Base-by-base conservation (phyloP, 306 rosid genomes). In the Sphenostylis stenocarpa region DNA sequence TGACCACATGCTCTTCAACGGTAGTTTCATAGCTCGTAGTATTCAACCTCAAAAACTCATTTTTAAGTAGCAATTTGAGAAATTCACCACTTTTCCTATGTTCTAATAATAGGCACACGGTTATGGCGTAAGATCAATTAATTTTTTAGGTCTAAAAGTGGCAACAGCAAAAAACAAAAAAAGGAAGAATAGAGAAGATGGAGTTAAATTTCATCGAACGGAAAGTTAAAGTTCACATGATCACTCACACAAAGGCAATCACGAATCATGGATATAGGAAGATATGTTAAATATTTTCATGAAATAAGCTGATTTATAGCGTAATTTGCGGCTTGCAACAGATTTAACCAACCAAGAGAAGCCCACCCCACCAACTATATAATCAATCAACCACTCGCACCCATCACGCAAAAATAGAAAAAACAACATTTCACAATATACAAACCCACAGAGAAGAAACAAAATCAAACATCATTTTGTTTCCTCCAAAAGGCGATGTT, bases 331-430 rank as follows among this genome's bases (percentile, higher is more conserved):
- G 28, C 72, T 74, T 6, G 28, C 29, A 44, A 23, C 3, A 65
- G 55, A 64, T 52, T 53, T 31, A 55, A 55, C 23, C 21, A 81
- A 60, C 72, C 48, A 44, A 67, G 51, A 71, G 49, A 66, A 23
- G n/a, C 48, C 39, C 77, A 55, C 44, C 17, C 31, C 41, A 56
- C 68, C 70, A 76, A 69, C 7, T 7, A 69, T 9, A 9, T 39
- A 61, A 63, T 38, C 17, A 36, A n/a, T n/a, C n/a, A n/a, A n/a
- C 15, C 13, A 41, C 63, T 23, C 70, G 1, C 68, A 78, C 75
- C 72, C 67, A 73, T 80, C 33, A 41, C 34, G 34, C 20, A 1
- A 29, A 14, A 63, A 38, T 10, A 80, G 31, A 17, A 11, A 39
- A 26, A 14, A 45, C 28, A 60, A 6, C 8, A 19, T 3, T 17